Base-by-base conservation (phyloP, 1,284 basidiomycete genomes). In the Pyrrhoderma lamaoense region DNA sequence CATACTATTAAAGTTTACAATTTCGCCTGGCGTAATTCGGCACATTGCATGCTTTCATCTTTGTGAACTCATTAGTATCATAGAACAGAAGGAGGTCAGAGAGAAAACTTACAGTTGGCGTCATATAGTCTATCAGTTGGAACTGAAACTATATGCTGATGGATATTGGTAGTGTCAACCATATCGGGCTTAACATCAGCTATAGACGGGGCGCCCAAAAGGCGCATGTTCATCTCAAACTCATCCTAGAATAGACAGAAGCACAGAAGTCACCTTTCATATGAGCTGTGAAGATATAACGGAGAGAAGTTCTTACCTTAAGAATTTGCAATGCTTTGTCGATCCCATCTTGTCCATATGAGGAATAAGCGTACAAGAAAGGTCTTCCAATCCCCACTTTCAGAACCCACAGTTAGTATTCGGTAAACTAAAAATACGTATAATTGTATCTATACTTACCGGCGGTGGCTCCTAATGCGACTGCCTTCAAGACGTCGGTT, bases 211-310 rank as follows among this genome's bases (percentile, higher is more conserved):
- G 92, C 92, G 4, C 93, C 93, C 22, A 97, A 69, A 4, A 95
- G 72, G 18, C 91, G 82, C 79, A 95, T 78, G 67, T 89, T 91
- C 87, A 93, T 95, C 70, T 92, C 89, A 61, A 97, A 91, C 67
- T 97, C 93, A 59, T 93, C 90, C 87, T 94, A 55, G 7, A 19
- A 45, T 18, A 31, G 11, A 3, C 13, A 11, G 37, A 22, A 49
- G 36, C 42, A 42, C 52, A 22, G 57, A 44, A 42, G 34, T 21
- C 13, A 19, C 45, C n/a, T n/a, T n/a, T n/a, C n/a, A 31, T 11
- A 31, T 31, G 7, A 31, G 5, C 27, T 46, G 3, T 51, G 5
- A 7, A 11, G 19, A 8, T 25, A 34, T 36, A 37, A 31, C 13
- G 22, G 27, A 4, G 18, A 31, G 43, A 7, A n/a, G 1, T 14